These are phyloP conservation scores for Mycena indigotica DNA, from an alignment of 768 basidiomycete genomes.

Conservation along the genomic window DNA sequence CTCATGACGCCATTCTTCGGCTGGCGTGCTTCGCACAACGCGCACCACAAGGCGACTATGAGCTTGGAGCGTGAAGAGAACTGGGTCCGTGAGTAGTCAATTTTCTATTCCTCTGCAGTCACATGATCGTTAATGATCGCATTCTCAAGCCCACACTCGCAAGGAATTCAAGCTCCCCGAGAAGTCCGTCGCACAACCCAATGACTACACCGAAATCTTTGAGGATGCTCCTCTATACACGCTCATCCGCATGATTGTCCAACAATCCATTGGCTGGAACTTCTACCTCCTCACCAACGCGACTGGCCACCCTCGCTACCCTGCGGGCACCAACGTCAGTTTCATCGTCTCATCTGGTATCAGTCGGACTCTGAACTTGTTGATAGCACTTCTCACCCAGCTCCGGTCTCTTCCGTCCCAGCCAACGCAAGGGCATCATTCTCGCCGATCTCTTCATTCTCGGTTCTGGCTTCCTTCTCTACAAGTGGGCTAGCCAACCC, in stretches of 20 bases:
- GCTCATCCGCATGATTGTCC: constrained; percentile 36
- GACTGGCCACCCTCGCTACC: constrained; percentile 49
- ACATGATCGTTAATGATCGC: neutral
- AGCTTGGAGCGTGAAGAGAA: constrained; percentile 75
- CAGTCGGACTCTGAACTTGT: neutral
- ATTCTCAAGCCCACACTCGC: constrained; percentile 36
- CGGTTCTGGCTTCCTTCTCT: neutral
- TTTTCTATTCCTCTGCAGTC: neutral
- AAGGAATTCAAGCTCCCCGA: constrained; percentile 47
- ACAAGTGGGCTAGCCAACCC: neutral
- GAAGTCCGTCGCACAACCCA: constrained; percentile 39
- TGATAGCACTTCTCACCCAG: constrained; percentile 1
- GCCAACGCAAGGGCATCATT: constrained; percentile 4
- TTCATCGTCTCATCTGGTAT: constrained; percentile 11
- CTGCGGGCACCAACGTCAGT: constrained; percentile 46
- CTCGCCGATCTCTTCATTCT: neutral
- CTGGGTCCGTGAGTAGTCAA: constrained; percentile 47
- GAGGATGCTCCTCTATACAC: constrained; percentile 56
- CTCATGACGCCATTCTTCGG: constrained; percentile 62
- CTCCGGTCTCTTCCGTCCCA: constrained; percentile 11
- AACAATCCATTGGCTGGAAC: constrained; percentile 4
- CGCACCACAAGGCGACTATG: constrained; percentile 56
- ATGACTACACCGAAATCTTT: constrained; percentile 49
- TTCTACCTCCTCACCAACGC: constrained; percentile 40
- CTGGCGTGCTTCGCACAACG: constrained; percentile 67